Conservation (phyloP, 2,329 filamentous ascomycete species). For the Alternaria sp. region DNA sequence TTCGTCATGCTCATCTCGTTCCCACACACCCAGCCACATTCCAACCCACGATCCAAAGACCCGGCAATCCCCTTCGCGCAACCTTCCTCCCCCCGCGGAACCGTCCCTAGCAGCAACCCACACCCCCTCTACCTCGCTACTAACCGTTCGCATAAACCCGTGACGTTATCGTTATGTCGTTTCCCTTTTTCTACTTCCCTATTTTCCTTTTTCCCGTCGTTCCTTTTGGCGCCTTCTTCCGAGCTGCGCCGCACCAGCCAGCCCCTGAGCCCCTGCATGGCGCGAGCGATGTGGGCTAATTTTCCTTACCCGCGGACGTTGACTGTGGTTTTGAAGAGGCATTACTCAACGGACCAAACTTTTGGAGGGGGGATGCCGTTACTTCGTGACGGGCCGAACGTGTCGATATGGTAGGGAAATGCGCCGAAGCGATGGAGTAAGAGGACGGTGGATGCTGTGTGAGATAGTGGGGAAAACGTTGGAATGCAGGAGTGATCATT, state of each 20-base stretch:
- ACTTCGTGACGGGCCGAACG: background rate
- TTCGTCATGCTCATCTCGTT: background rate
- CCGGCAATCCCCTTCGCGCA: background rate
- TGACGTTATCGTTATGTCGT: background rate
- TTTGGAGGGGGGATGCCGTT: background rate
- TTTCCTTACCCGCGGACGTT: background rate
- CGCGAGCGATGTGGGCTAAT: background rate
- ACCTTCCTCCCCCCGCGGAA: background rate
- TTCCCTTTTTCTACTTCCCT: background rate
- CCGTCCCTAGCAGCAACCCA: background rate
- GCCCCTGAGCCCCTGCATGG: slow-evolving; percentile 1
- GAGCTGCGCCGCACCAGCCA: background rate
- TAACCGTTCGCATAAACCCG: background rate
- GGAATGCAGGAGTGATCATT: background rate
- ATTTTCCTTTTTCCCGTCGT: background rate
- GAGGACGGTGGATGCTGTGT: background rate
- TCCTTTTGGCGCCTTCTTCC: background rate
- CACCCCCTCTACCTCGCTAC: background rate
- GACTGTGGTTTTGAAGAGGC: background rate
- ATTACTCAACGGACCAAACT: slow-evolving; percentile 1
- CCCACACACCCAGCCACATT: background rate
- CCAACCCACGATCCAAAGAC: background rate
- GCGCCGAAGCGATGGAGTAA: background rate
- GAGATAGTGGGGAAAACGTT: background rate
- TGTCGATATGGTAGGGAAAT: background rate